Evolutionary conservation across 768 basidiomycete genomes (phyloP).

Genomic region (Butyriboletus loyo): DNA sequence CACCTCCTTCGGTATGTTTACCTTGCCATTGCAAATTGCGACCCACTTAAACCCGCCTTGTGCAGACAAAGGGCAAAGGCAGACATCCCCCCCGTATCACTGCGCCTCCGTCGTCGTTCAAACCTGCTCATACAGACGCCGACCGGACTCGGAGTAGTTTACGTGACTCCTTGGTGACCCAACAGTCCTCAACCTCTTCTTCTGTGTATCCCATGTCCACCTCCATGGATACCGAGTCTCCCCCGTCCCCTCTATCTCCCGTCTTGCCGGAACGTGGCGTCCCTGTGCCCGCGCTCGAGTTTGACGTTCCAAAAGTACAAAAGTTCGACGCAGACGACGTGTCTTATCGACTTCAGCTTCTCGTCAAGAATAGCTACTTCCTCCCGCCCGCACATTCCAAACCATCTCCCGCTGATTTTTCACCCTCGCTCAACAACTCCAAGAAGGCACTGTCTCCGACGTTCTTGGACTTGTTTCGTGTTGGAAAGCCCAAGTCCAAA

Average conservation of each 20-base stretch:
- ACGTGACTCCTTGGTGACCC: conserved; percentile 54
- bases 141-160: conserved; percentile 53
- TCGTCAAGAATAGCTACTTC: conserved; percentile 87
- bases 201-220: conserved; percentile 77
- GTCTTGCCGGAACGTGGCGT: conserved; percentile 40
- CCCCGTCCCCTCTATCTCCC: conserved; percentile 58
- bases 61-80: conserved; percentile 33
- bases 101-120: conserved; percentile 34
- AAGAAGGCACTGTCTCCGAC: conserved; percentile 47
- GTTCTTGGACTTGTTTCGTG: conserved; percentile 71
- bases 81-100: conserved; percentile 37
- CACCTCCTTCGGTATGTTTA: conserved; percentile 22
- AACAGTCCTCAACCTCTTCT: conserved; percentile 66
- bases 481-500: conserved; percentile 66
- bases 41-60: conserved; percentile 14
- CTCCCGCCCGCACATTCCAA: conserved; percentile 86
- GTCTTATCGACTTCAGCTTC: conserved; percentile 75
- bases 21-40: conserved; percentile 8
- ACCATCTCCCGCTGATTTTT: conserved; percentile 66
- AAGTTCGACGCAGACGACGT: conserved; percentile 74
- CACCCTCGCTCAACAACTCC: conserved; percentile 30
- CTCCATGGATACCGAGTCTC: conserved; percentile 63
- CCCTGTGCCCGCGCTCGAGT: conserved; percentile 44
- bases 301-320: conserved; percentile 48
- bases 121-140: conserved; percentile 22